These are phyloP conservation scores for Monosporozyma aerobia DNA, from an alignment of 805 yeast genomes.

Conservation along the genomic window DNA sequence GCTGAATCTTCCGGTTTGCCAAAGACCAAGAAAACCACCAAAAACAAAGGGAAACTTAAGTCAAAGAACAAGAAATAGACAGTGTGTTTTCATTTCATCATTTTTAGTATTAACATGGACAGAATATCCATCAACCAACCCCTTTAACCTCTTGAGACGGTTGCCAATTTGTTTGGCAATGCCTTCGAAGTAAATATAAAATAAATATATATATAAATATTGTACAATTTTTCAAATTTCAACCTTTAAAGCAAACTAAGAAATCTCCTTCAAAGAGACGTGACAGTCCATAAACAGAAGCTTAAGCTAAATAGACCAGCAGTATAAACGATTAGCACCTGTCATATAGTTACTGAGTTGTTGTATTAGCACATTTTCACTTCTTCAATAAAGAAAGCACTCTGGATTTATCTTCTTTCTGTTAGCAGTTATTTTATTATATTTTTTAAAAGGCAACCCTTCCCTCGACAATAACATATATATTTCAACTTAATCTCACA, in stretches of 20 bases:
- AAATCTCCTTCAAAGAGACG: background rate
- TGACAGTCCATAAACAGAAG: background rate
- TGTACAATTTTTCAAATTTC: background rate
- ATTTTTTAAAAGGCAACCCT: background rate
- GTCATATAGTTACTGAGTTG: background rate
- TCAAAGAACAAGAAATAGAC: background rate
- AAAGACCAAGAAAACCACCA: background rate
- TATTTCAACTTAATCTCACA: background rate
- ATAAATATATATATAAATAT: background rate
- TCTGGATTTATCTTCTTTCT: background rate
- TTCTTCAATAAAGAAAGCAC: background rate
- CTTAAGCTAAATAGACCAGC: background rate
- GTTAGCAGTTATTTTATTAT: background rate
- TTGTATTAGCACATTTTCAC: no score
- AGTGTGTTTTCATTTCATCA: background rate
- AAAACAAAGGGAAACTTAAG: background rate
- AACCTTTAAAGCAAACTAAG: background rate
- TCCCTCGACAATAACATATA: background rate
- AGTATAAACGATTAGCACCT: background rate
- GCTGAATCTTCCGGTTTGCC: slow-evolving; percentile 3
- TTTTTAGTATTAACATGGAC: background rate
- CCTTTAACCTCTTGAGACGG: background rate
- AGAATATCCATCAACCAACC: background rate
- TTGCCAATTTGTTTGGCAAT: background rate
- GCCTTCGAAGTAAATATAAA: background rate